phyloP scores from a whole-genome alignment of 2,329 filamentous ascomycete species.

The Fusarium pseudonygamai region DNA sequence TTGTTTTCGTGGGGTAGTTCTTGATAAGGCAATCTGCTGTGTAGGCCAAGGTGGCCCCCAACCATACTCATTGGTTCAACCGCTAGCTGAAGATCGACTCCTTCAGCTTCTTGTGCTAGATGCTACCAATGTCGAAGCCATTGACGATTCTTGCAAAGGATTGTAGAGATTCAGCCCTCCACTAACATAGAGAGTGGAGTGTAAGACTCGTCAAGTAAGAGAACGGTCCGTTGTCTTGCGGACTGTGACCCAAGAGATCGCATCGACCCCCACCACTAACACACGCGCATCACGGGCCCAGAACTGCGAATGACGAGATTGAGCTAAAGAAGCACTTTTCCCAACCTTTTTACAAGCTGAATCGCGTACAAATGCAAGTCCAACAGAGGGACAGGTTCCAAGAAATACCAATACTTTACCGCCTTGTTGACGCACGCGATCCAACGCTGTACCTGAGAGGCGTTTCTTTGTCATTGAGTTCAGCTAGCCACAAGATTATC shows the following conservation, averaged over 20 bases:
- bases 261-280: slow-evolving; percentile 20
- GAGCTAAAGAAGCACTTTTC: neutral
- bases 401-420: neutral
- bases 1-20: neutral
- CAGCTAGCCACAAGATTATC: neutral
- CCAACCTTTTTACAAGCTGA: neutral
- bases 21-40: neutral
- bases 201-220: slow-evolving; percentile 11
- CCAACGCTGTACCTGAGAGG: neutral
- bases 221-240: neutral
- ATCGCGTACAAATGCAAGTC: neutral
- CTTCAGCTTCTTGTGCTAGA: neutral
- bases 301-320: slow-evolving; percentile 6
- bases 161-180: neutral
- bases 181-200: slow-evolving; percentile 4
- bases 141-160: neutral
- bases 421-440: neutral
- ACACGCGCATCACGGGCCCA: neutral
- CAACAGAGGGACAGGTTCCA: neutral
- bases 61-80: neutral
- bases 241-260: slow-evolving; percentile 10
- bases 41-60: neutral
- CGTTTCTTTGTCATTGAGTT: slow-evolving; percentile 6
- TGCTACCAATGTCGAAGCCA: neutral
- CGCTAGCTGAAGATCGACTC: neutral